A percentile compares a stretch with the other conserved stretches of the same genome.
These are phyloP conservation scores for Bullera alba DNA, from an alignment of 768 basidiomycete species.

Conservation along the genomic window DNA sequence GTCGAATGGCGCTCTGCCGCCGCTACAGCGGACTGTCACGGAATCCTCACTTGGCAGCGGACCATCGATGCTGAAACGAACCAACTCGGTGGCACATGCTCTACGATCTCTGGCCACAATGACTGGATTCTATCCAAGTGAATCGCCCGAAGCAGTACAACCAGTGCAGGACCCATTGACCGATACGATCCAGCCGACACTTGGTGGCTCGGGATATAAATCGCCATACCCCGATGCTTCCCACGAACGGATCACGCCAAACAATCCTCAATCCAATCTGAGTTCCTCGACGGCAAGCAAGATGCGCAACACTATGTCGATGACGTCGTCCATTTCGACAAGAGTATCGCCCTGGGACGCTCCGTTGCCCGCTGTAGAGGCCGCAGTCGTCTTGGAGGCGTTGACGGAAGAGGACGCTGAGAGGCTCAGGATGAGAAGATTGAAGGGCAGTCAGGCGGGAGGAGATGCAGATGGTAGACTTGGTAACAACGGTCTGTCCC, in stretches of 20 bases:
- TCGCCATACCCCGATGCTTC: constrained; percentile 33
- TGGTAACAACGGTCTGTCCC: constrained; percentile 49
- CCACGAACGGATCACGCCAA: constrained; percentile 29
- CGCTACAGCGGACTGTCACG: constrained; percentile 29
- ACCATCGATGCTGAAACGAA: constrained; percentile 28
- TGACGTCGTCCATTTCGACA: not conserved
- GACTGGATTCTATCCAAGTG: constrained; percentile 29
- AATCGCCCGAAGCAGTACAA: constrained; percentile 10
- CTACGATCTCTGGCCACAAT: constrained; percentile 39
- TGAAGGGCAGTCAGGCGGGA: constrained; percentile 39
- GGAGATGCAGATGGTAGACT: constrained; percentile 36
- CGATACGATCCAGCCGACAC: not conserved
- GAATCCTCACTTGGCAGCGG: constrained; percentile 9
- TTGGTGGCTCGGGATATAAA: constrained; percentile 7
- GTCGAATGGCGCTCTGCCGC: constrained; percentile 14
- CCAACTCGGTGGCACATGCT: constrained; percentile 36
- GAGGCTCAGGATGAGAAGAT: constrained; percentile 65
- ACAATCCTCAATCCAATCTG: not conserved
- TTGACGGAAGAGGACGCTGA: constrained; percentile 95
- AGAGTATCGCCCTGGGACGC: not conserved
- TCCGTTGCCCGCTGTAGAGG: constrained; percentile 19
- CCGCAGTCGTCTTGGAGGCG: constrained; percentile 76
- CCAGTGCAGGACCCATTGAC: not conserved
- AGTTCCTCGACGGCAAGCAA: not conserved
- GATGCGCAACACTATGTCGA: no score